Evolutionary conservation across 2,329 filamentous ascomycete species (phyloP), one percentile per base, ranked within the genome.

Genomic region (Myrmaecium sp.): DNA sequence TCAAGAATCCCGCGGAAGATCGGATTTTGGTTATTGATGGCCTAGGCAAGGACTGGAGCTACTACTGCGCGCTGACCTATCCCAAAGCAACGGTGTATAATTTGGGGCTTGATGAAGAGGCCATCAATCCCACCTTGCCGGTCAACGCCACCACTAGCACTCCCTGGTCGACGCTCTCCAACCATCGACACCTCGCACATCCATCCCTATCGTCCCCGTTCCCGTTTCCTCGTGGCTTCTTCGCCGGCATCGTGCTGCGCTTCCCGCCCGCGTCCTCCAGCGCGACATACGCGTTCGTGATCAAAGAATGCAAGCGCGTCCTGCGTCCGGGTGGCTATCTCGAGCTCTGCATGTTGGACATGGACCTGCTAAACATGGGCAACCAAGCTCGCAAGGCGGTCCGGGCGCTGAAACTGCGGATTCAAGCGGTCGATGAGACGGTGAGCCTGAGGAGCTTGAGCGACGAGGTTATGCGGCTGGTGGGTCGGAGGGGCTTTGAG

Each of bases 31-130:
- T 89, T 11, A 64, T 89, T 30, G 80, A 89, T 51, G 80, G 80
- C 4, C 69, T 89, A 16, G 80, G 80, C n/a, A 84, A 83, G 42
- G 80, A 89, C 43, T 89, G 80, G 80, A 84, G 79, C 0, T 84
- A 81, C 47, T 86, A 83, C 39, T 78, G 78, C 12, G 77, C 80
- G 5, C 70, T 84, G 43, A 82, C 77, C 1, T 86, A 86, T 36
- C 74, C 76, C 0, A 61, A 62, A 1, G 74, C 74, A 0, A 74
- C 69, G 2, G 75, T 89, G 34, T 86, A 80, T 55, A 82, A 84
- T 43, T 60, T 86, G 14, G 52, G 52, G 4, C n/a, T n/a, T n/a
- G n/a, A n/a, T n/a, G n/a, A n/a, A n/a, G 34, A 40, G 5, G 39
- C 36, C 10, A 43, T 49, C 21, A 39, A 41, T 14, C 33, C 42